Evolutionary conservation across 495 filamentous ascomycete genomes (phyloP).

Genomic region (Ascobolus immersus): DNA sequence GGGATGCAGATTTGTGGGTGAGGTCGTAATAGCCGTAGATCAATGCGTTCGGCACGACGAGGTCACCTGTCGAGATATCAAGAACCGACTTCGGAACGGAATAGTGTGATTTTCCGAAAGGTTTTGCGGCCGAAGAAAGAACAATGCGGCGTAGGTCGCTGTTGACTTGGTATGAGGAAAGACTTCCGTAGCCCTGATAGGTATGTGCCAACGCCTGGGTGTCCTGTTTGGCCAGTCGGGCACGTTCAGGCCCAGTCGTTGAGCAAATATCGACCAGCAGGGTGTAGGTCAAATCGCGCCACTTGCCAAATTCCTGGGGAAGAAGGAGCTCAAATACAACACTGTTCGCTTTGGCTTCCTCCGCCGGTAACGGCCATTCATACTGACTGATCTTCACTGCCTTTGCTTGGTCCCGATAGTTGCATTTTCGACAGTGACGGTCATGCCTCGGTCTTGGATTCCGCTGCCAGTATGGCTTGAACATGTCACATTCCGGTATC

Average conservation of each 20-base stretch:
- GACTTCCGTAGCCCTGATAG: constrained; percentile 1
- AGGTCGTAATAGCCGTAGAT: constrained; percentile 19
- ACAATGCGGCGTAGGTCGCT: constrained; percentile 6
- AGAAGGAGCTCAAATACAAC: constrained; percentile 32
- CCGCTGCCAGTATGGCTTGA: not conserved
- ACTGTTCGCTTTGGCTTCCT: constrained; percentile 18
- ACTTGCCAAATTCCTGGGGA: constrained; percentile 22
- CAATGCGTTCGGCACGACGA: constrained; percentile 17
- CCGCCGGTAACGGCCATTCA: constrained; percentile 36
- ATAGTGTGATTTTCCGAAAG: constrained; percentile 22
- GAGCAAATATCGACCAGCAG: constrained; percentile 21
- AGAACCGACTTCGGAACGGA: not conserved
- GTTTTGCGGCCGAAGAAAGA: constrained; percentile 24
- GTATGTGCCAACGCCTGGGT: constrained; percentile 1
- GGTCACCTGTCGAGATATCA: constrained; percentile 2
- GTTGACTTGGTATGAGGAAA: constrained; percentile 5
- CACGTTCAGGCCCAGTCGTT: not conserved
- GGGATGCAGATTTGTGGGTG: constrained; percentile 15
- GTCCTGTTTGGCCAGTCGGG: not conserved
- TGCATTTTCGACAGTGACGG: constrained; percentile 11
- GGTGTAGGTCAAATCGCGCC: constrained; percentile 27
- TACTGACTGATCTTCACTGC: constrained; percentile 25
- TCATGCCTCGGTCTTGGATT: not conserved
- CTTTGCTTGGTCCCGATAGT: constrained; percentile 15
- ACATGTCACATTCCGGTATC: not conserved